Evolutionary conservation across 2,329 filamentous ascomycete species (phyloP).

Genomic region (Dendryphion nanum): DNA sequence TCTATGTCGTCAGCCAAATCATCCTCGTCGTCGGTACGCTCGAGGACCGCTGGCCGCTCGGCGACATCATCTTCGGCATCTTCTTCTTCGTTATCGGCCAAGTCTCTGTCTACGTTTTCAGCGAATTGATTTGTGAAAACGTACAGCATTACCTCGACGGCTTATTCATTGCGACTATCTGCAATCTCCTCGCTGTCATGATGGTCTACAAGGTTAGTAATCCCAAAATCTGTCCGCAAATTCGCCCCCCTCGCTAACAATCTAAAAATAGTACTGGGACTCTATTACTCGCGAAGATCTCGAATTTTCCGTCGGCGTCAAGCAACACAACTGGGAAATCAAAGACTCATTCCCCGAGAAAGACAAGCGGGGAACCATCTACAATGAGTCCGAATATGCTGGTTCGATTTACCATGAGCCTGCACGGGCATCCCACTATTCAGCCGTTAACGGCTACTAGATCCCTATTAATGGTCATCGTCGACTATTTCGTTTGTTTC

Average conservation of each 20-base stretch:
- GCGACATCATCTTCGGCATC: conserved; percentile 84
- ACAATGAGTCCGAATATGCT: conserved; percentile 63
- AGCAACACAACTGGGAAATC: conserved; percentile 97
- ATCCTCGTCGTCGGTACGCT: conserved; percentile 85
- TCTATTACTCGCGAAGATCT: conserved; percentile 98
- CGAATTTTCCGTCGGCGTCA: conserved; percentile 93
- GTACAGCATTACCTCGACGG: conserved; percentile 93
- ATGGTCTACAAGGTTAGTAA: conserved; percentile 94
- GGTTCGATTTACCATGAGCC: conserved; percentile 46
- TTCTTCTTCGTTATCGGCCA: conserved; percentile 92
- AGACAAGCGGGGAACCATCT: conserved; percentile 75
- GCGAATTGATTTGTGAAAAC: conserved; percentile 76
- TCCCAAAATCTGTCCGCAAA: neutral
- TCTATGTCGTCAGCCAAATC: conserved; percentile 86
- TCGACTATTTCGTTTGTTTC: neutral
- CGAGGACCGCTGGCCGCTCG: conserved; percentile 92
- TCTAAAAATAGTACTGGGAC: conserved; percentile 79
- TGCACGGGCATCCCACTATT: conserved; percentile 35
- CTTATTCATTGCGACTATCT: conserved; percentile 88
- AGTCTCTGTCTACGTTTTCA: conserved; percentile 88
- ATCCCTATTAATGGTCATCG: neutral
- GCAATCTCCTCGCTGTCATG: conserved; percentile 94
- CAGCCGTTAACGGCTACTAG: conserved; percentile 14
- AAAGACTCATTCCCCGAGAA: conserved; percentile 79
- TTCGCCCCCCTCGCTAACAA: conserved; percentile 12